Evolutionary conservation across 176 grass and related monocot genomes (phyloP), one percentile per base, ranked within the genome.

Genomic region (Bolboschoenus planiculmis): DNA sequence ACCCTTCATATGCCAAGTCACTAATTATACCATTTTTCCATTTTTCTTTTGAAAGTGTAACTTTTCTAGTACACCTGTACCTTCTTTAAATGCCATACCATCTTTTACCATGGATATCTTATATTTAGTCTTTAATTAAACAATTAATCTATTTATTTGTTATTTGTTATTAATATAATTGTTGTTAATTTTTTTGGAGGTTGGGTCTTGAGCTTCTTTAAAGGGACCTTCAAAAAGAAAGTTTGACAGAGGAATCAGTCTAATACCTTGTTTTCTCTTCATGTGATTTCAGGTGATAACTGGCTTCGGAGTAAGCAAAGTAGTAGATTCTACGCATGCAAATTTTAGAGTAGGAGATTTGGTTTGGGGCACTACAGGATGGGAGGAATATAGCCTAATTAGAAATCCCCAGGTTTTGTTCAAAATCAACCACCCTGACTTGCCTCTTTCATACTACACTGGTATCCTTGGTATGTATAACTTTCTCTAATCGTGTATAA

Each of bases 381-480:
- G 88, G 88, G 84, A 90, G 57, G 85, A 90, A 67, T 90, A 86
- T 58, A 84, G 53, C 26, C 73, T 90, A 57, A 84, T 90, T 26
- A 83, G 59, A n/a, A 20, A 78, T 11, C 29, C 63, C 47, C 20
- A 66, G 23, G 0, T 0, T 21, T 39, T 85, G 5, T 60, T 83
- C 56, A 89, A 89, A 62, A 86, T 96, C 61, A 90, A 83, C 26
- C 79, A 97, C 29, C 84, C 85, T 11, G 87, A 97, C 42, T 2
- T 91, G 0, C 87, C 91, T 46, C 83, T 93, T 13, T 93, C 94
- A 0, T 88, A 90, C 83, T 93, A 93, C 81, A 79, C 84, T n/a
- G 89, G 93, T 80, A 29, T 91, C 61, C 81, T 93, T 34, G 93
- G 90, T 86, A 51, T 29, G 83, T 58, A 35, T 23, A 63, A 16